These are phyloP conservation scores for Helianthus tuberosus DNA, from an alignment of 129 eudicot genomes.

Conservation along the genomic window DNA sequence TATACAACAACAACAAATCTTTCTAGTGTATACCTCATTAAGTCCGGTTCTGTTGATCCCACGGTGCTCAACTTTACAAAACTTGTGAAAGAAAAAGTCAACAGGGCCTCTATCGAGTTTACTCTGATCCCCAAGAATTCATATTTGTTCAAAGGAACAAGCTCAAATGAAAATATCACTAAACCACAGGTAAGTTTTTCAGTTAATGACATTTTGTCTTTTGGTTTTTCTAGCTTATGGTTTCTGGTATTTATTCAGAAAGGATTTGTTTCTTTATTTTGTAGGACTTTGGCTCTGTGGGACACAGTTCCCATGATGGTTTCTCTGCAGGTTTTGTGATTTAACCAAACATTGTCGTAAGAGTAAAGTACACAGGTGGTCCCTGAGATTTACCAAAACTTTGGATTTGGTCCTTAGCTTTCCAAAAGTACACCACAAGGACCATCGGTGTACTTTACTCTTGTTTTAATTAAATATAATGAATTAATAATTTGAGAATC, in stretches of 20 bases:
- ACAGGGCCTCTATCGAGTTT: constrained; percentile 9
- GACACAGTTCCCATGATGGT: constrained; percentile 11
- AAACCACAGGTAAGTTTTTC: constrained; percentile 43
- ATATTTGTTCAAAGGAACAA: constrained; percentile 17
- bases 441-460: too few relatives aligned
- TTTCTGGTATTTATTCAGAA: neutral
- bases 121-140: constrained; percentile 32
- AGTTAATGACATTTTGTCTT: constrained; percentile 2
- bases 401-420: too few relatives aligned
- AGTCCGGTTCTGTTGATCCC: constrained; percentile 33
- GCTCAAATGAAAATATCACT: constrained; percentile 24
- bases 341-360: neutral
- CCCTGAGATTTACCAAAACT: too few relatives aligned
- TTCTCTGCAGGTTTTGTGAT: constrained; percentile 47
- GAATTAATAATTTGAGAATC: constrained; percentile 3
- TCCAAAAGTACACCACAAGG: too few relatives aligned
- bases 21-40: constrained; percentile 41
- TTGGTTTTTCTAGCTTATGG: neutral
- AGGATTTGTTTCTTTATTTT: constrained; percentile 26
- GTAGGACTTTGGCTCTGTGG: constrained; percentile 39
- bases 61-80: constrained; percentile 41
- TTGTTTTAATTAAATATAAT: neutral
- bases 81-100: constrained; percentile 46
- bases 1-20: constrained; percentile 40
- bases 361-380: too few relatives aligned